Conservation (phyloP, 495 filamentous ascomycete genomes). For the Penicillium mononematosum region DNA sequence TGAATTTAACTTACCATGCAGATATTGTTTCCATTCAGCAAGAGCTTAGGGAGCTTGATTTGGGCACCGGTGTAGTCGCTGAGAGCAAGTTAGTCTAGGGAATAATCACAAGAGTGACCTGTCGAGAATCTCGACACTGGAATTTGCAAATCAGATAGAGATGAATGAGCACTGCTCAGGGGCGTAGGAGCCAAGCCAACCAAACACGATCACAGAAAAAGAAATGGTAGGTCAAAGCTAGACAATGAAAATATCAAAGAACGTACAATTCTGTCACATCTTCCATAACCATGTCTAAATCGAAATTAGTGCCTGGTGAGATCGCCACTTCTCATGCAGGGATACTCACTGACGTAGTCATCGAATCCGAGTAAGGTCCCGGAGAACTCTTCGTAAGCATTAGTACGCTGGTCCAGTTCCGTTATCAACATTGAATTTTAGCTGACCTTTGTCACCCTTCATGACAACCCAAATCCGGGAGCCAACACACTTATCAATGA, state of each 20-base stretch:
- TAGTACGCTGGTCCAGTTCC: constrained; percentile 10
- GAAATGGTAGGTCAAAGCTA: neutral
- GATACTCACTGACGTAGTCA: constrained; percentile 95
- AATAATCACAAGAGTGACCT: neutral
- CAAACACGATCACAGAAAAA: neutral
- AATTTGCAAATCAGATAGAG: neutral
- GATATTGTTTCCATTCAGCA: constrained; percentile 98
- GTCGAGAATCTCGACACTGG: neutral
- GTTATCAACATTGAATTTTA: neutral
- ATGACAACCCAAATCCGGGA: constrained; percentile 98
- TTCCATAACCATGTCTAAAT: constrained; percentile 91
- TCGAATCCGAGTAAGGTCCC: constrained; percentile 94
- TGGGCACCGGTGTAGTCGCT: constrained; percentile 88
- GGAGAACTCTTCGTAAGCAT: constrained; percentile 70
- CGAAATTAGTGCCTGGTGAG: constrained; percentile 17
- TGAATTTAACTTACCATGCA: constrained; percentile 79
- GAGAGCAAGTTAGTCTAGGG: constrained; percentile 24
- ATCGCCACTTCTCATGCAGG: neutral
- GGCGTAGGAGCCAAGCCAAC: neutral
- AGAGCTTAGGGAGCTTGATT: constrained; percentile 85
- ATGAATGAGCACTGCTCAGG: neutral
- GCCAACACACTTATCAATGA: constrained; percentile 98
- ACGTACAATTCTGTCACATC: constrained; percentile 96
- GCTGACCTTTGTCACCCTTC: constrained; percentile 92
- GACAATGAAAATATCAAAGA: neutral